phyloP scores from a whole-genome alignment of 345 rosid species.

The Jatropha curcas region DNA sequence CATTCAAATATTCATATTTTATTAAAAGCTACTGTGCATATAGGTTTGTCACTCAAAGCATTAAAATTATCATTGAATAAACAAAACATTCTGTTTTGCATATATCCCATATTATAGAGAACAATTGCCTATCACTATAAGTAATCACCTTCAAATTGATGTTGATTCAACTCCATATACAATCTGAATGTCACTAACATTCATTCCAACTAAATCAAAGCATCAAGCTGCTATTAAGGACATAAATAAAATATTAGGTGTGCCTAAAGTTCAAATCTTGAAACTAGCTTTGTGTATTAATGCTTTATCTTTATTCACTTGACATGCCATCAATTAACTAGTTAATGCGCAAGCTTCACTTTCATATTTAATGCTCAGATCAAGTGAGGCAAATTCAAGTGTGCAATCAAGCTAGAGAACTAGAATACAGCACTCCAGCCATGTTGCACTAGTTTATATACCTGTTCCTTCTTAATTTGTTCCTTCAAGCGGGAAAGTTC shows the following conservation, averaged over 20 bases:
- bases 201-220: neutral
- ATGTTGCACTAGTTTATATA: constrained; percentile 25
- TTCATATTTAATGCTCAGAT: neutral
- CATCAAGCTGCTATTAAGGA: neutral
- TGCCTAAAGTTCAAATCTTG: neutral
- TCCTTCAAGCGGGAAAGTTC: constrained; percentile 75
- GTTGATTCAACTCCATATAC: neutral
- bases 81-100: neutral
- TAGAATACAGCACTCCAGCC: neutral
- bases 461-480: constrained; percentile 88
- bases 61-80: neutral
- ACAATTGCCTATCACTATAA: neutral
- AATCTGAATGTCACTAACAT: neutral
- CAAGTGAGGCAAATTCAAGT: neutral
- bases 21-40: neutral
- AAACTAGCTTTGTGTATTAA: neutral
- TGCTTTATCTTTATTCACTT: neutral
- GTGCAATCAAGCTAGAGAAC: neutral
- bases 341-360: neutral
- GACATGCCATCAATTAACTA: neutral
- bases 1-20: neutral
- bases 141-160: neutral
- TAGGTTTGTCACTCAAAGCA: neutral
- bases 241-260: neutral
- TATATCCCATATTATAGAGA: neutral